Evolutionary conservation across 805 yeast species (phyloP), one percentile per base, ranked within the genome.

Genomic region (Kodamaea hsintzibuensis): DNA sequence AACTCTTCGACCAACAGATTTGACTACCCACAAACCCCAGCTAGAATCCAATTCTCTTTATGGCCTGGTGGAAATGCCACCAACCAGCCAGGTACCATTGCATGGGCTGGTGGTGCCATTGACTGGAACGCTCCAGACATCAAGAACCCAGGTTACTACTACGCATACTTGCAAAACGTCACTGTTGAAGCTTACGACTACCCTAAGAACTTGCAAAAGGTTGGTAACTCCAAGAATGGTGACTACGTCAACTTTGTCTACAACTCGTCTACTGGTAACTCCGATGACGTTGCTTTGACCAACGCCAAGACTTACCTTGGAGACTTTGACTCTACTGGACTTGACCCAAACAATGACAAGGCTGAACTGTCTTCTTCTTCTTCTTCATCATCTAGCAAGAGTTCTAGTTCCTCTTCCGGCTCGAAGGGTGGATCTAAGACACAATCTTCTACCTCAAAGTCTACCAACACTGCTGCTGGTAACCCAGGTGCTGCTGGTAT

Each of bases 101-200:
- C 78, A 54, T 91, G 92, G 92, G 89, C 96, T 38, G 97, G 97
- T 72, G 98, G 98, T 73, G 76, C 58, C 27, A 83, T 92, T 57
- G 77, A 89, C 74, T 92, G 98, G 98, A 71, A 86, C 68, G 80
- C 92, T 12, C 67, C 77, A 2, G 97, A 91, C 70, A 81, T 91
- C 55, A 63, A 76, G 56, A 75, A 87, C 54, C 82, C 85, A 50
- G 97, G 98, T n/a, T 92, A 91, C 75, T 86, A 82, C 74, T 90
- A 84, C 67, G 85, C 88, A 25, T 77, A 81, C 55, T 62, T 92
- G 47, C 76, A 84, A 62, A 78, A 80, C 45, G 76, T 90, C 38
- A 75, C 79, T 13, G 80, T 91, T 48, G 78, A 82, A 50, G 83
- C 96, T 64, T 88, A 89, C 70, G 90, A 81, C 63, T 82, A 91